Conservation (phyloP, 148 eudicot species). For the Chenopodium suecicum region DNA sequence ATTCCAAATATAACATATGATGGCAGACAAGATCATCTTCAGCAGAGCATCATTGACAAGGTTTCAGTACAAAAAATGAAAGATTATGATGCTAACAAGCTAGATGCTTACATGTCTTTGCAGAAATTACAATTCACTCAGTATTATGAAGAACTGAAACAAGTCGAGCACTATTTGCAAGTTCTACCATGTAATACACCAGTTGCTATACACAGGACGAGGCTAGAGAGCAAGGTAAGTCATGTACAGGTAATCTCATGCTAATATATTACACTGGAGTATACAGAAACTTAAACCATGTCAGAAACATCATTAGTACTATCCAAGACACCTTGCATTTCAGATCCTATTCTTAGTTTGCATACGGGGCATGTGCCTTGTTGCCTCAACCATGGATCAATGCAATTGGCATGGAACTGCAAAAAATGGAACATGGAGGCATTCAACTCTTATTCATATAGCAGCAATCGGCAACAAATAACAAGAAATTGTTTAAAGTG, state of each 20-base stretch:
- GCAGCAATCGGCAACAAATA: not conserved
- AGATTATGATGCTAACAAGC: not conserved
- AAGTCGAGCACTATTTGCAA: not conserved
- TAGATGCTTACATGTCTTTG: not conserved
- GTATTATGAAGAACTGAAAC: not conserved
- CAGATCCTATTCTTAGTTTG: conserved; percentile 34
- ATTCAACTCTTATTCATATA: not conserved
- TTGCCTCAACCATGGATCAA: conserved; percentile 48
- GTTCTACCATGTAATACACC: not conserved
- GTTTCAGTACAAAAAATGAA: no score
- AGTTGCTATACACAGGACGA: not conserved
- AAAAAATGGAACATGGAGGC: conserved; percentile 10
- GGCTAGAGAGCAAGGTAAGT: not conserved
- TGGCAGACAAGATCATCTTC: not conserved
- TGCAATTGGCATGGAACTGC: conserved; percentile 47
- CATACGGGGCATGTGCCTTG: conserved; percentile 39
- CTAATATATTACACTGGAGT: not conserved
- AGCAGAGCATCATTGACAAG: conserved; percentile 1
- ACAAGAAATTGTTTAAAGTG: not conserved
- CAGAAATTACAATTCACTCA: not conserved
- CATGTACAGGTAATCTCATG: conserved; percentile 3
- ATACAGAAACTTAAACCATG: conserved; percentile 29
- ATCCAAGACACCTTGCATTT: conserved; percentile 25
- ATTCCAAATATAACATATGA: not conserved
- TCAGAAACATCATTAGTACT: conserved; percentile 11